phyloP scores from a whole-genome alignment of 2,329 filamentous ascomycete genomes.

The Sporothrix inflata region DNA sequence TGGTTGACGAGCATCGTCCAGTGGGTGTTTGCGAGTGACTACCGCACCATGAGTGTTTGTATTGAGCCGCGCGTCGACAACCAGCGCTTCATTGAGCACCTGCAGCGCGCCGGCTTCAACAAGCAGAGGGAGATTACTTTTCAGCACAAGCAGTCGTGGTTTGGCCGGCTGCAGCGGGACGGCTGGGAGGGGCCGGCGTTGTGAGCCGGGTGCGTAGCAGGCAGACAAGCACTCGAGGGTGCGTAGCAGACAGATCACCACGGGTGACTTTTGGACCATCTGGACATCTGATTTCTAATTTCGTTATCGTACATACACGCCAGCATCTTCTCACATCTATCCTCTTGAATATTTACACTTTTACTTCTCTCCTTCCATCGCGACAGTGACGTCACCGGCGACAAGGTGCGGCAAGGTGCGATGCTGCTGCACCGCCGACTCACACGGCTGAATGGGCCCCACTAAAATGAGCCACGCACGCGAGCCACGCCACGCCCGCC shows the following conservation, averaged over 20 bases:
- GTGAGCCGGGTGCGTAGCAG: constrained; percentile 41
- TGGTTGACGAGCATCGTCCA: constrained; percentile 91
- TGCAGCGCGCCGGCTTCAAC: constrained; percentile 76
- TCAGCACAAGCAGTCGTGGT: constrained; percentile 88
- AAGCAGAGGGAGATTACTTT: constrained; percentile 86
- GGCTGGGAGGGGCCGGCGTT: constrained; percentile 73
- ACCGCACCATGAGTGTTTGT: constrained; percentile 78
- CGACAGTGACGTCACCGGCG: background rate
- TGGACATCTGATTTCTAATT: background rate
- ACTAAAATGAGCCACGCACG: background rate
- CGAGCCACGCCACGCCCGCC: background rate
- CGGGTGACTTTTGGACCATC: too few species aligned
- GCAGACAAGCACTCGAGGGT: background rate
- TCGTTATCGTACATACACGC: background rate
- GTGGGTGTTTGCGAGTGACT: constrained; percentile 76
- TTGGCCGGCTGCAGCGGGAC: constrained; percentile 79
- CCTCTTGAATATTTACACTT: background rate
- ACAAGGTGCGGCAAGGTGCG: too few species aligned
- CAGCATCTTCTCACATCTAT: background rate
- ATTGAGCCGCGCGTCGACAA: constrained; percentile 94
- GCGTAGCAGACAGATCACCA: constrained; percentile 3
- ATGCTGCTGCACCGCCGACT: background rate
- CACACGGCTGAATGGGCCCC: background rate
- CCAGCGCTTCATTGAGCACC: constrained; percentile 70
- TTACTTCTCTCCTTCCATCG: background rate